Conservation (phyloP, 805 yeast genomes). For the Candida takata region DNA sequence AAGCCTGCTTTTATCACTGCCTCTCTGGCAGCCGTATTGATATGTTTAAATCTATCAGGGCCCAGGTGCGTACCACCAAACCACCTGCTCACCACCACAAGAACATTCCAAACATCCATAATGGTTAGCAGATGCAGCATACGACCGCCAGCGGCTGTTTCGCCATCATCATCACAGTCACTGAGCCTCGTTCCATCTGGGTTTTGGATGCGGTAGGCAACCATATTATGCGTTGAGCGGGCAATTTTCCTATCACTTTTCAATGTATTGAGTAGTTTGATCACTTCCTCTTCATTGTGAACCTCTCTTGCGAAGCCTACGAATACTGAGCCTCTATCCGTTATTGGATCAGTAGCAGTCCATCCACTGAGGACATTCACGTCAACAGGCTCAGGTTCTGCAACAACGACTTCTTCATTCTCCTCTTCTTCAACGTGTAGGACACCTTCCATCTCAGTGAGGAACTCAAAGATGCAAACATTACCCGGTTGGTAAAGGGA, state of each 20-base stretch:
- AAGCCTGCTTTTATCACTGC: conserved; percentile 66
- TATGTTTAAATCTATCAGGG: conserved; percentile 90
- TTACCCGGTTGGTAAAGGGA: conserved; percentile 49
- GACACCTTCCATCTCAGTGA: conserved; percentile 57
- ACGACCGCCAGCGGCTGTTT: conserved; percentile 90
- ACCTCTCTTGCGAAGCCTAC: conserved; percentile 68
- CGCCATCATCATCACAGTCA: conserved; percentile 97
- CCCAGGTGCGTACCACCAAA: conserved; percentile 90
- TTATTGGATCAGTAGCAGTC: conserved; percentile 68
- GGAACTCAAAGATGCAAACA: conserved; percentile 75
- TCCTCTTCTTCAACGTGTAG: conserved; percentile 29
- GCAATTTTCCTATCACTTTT: conserved; percentile 59
- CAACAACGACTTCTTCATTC: conserved; percentile 2
- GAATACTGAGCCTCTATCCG: conserved; percentile 81
- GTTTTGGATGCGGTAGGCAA: conserved; percentile 72
- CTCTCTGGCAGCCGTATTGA: conserved; percentile 81
- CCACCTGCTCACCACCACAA: conserved; percentile 80
- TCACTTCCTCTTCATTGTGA: conserved; percentile 61
- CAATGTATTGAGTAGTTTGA: conserved; percentile 41
- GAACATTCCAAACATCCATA: conserved; percentile 77
- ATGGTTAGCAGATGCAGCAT: conserved; percentile 65
- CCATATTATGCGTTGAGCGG: conserved; percentile 73
- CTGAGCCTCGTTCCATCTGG: conserved; percentile 49
- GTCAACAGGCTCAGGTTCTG: conserved; percentile 8
- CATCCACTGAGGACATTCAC: conserved; percentile 61